Conservation (phyloP, 2,329 filamentous ascomycete species). For the Diaporthe australafricana region DNA sequence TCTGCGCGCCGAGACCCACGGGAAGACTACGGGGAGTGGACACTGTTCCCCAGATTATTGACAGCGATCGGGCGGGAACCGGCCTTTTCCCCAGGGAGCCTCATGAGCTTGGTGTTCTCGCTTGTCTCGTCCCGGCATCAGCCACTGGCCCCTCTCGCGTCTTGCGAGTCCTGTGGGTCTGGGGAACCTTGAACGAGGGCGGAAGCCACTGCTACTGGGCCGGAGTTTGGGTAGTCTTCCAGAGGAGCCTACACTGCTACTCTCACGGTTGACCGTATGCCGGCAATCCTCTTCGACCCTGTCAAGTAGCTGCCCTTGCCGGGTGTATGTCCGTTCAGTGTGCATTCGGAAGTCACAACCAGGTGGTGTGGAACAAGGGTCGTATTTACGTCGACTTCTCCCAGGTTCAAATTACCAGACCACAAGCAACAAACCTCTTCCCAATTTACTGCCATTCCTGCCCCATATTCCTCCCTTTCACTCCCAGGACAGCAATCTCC, state of each 20-base stretch:
- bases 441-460: not conserved
- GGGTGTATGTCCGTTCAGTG: not conserved
- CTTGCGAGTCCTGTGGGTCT: conserved; percentile 1
- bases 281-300: not conserved
- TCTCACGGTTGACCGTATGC: not conserved
- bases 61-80: conserved; percentile 21
- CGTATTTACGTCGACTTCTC: not conserved
- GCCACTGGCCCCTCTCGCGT: conserved; percentile 1
- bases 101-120: conserved; percentile 5
- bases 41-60: conserved; percentile 1
- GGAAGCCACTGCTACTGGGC: not conserved
- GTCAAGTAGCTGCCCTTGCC: not conserved
- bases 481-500: not conserved
- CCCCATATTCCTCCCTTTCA: not conserved
- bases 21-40: conserved; percentile 15
- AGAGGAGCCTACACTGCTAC: conserved; percentile 8
- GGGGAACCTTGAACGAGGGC: conserved; percentile 9
- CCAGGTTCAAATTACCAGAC: not conserved
- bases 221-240: conserved; percentile 19
- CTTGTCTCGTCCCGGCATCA: conserved; percentile 17
- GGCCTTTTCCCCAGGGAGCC: not conserved
- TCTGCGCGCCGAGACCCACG: not conserved
- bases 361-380: not conserved
- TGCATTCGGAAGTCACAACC: not conserved
- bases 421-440: not conserved